These are phyloP conservation scores for Backusella parvicylindrica DNA, from an alignment of 192 early-diverging fungal genomes.

Conservation along the genomic window DNA sequence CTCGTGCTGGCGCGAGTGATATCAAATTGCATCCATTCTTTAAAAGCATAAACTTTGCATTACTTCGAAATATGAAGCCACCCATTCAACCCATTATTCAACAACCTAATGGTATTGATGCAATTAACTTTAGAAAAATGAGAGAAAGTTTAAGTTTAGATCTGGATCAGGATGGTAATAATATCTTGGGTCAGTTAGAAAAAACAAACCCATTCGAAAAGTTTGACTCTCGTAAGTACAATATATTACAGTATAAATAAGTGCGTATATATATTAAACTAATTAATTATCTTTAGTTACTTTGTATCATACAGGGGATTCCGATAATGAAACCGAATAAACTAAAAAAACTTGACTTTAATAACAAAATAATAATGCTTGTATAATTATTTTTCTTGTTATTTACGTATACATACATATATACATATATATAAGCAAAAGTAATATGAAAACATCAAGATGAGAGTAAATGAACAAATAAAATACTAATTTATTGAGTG, in stretches of 20 bases:
- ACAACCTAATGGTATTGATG: constrained; percentile 56
- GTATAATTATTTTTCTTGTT: neutral
- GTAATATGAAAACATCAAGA: neutral
- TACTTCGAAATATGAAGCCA: constrained; percentile 79
- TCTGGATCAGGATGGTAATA: constrained; percentile 54
- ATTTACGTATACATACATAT: neutral
- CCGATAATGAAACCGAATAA: neutral
- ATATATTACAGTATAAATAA: neutral
- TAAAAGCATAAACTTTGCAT: constrained; percentile 88
- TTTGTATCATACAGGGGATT: neutral
- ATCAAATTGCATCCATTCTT: constrained; percentile 93
- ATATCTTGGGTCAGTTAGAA: constrained; percentile 11
- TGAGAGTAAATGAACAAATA: neutral
- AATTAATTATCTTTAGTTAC: neutral
- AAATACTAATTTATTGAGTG: neutral
- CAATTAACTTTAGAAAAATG: constrained; percentile 65
- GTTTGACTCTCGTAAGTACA: constrained; percentile 49
- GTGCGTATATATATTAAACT: neutral
- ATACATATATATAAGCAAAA: neutral
- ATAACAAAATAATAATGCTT: neutral
- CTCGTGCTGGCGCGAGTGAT: constrained; percentile 86
- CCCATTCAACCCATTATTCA: constrained; percentile 73
- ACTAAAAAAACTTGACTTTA: neutral
- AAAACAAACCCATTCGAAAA: constrained; percentile 55
- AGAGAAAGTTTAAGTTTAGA: constrained; percentile 63